phyloP scores from a whole-genome alignment of 352 stramenopile species.

The Phytophthora cryptogea region DNA sequence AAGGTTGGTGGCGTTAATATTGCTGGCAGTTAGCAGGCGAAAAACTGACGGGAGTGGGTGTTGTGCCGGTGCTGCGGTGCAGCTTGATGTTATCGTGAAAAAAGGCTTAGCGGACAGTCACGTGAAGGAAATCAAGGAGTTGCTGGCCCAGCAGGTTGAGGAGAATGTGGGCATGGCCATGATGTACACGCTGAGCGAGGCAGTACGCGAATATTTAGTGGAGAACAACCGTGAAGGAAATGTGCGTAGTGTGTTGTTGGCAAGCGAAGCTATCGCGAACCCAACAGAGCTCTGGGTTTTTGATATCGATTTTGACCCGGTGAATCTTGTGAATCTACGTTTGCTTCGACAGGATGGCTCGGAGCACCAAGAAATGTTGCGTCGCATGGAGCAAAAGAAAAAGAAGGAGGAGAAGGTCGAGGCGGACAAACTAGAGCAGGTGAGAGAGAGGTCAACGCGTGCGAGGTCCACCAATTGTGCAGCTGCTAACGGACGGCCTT shows the following conservation, averaged over 20 bases:
- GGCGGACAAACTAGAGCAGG: slow-evolving; percentile 50
- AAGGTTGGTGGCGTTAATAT: slow-evolving; percentile 33
- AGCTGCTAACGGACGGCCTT: slow-evolving; percentile 16
- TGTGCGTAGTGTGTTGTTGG: slow-evolving; percentile 37
- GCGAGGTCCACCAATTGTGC: background rate
- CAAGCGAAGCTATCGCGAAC: background rate
- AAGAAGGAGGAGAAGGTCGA: slow-evolving; percentile 80
- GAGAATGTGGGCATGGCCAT: slow-evolving; percentile 89
- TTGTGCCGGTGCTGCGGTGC: background rate
- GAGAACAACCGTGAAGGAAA: slow-evolving; percentile 89
- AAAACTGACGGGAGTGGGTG: background rate
- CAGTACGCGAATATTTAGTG: slow-evolving; percentile 83
- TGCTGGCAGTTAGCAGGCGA: background rate
- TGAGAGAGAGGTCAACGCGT: slow-evolving; percentile 14
- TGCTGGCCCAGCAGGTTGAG: slow-evolving; percentile 67
- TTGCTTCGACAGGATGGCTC: slow-evolving; percentile 64
- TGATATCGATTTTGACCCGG: background rate
- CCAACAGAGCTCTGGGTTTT: background rate
- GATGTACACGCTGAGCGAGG: slow-evolving; percentile 87
- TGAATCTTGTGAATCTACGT: slow-evolving; percentile 14
- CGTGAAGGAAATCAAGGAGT: slow-evolving; percentile 72
- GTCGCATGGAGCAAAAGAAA: slow-evolving; percentile 77
- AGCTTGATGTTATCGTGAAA: slow-evolving; percentile 79
- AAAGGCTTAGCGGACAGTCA: slow-evolving; percentile 82
- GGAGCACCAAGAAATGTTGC: slow-evolving; percentile 90